Base-by-base conservation (phyloP, 768 basidiomycete species). In the Lactifluus pinguis region DNA sequence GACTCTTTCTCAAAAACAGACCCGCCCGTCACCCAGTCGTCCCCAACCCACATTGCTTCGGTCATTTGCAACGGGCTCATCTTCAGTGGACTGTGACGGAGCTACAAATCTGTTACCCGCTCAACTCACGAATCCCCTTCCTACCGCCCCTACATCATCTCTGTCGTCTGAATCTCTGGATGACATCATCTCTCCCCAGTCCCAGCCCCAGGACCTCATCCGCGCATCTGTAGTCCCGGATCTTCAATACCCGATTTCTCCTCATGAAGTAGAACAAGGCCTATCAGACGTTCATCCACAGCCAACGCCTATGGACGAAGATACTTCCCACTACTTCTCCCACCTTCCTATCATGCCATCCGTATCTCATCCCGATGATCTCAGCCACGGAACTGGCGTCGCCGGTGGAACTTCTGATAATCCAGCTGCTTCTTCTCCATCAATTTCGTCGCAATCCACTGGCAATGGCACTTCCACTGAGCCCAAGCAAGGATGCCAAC, bases 161-260 rank as follows among this genome's bases (percentile, higher is more conserved):
- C 2, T 47, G 2, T 9, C 32, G 6, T 34, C 32, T 34, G 61
- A 49, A 34, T 15, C 45, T 8, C 51, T 4, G 36, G 41, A 30
- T 14, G 45, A 53, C 17, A 45, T 49, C 19, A 56, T 25, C 39
- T 9, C 9, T 14, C 13, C 30, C 21, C 51, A 56, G 34, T 34
- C 25, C n/a, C 51, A 56, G 34, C 25, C 25, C n/a, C 6, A 17
- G 11, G 45, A 53, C 10, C 36, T 32, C n/a, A 48, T 5, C 15
- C 56, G 56, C 39, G 10, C 45, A n/a, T 47, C 60, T 49, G 38
- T 48, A 15, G 14, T 62, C 5, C 61, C 61, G 10, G 61, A 62
- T 44, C 61, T 62, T 15, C 56, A 53, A 30, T 62, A 62, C 39
- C 61, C 61, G 14, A 48, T 42, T 21, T 0, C 17, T 1, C 30